These are phyloP conservation scores for Blastomyces gilchristii DNA, from an alignment of 2,329 filamentous ascomycete genomes.

Conservation along the genomic window DNA sequence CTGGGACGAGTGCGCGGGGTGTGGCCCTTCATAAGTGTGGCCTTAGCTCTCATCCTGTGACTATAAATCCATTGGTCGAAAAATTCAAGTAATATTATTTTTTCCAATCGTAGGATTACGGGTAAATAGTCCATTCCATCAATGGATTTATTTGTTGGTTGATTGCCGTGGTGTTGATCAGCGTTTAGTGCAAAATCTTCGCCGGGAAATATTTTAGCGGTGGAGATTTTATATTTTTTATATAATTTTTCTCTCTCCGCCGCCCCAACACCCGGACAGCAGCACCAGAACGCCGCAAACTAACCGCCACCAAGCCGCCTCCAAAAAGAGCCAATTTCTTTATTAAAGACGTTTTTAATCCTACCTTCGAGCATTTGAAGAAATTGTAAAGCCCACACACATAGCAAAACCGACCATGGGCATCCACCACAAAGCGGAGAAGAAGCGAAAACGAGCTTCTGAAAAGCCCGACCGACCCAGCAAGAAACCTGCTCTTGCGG, in stretches of 20 bases:
- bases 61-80: not conserved
- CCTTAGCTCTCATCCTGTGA: not conserved
- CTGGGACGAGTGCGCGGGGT: too few relatives aligned
- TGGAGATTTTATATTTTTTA: not conserved
- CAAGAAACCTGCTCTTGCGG: constrained; percentile 39
- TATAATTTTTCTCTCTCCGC: not conserved
- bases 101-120: too few relatives aligned
- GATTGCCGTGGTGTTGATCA: too few relatives aligned
- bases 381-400: not conserved
- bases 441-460: constrained; percentile 43
- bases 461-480: constrained; percentile 36
- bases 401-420: constrained; percentile 20
- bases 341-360: not conserved
- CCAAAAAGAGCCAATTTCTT: not conserved
- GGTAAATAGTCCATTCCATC: too few relatives aligned
- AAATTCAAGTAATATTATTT: too few relatives aligned
- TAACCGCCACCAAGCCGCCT: not conserved
- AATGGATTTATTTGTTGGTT: too few relatives aligned
- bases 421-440: constrained; percentile 29
- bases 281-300: too few relatives aligned
- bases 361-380: not conserved
- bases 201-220: not conserved
- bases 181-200: too few relatives aligned
- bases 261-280: too few relatives aligned
- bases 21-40: not conserved